Evolutionary conservation across 192 early-diverging fungal genomes (phyloP), one percentile per base, ranked within the genome.

Genomic region (Coemansia guatemalensis): DNA sequence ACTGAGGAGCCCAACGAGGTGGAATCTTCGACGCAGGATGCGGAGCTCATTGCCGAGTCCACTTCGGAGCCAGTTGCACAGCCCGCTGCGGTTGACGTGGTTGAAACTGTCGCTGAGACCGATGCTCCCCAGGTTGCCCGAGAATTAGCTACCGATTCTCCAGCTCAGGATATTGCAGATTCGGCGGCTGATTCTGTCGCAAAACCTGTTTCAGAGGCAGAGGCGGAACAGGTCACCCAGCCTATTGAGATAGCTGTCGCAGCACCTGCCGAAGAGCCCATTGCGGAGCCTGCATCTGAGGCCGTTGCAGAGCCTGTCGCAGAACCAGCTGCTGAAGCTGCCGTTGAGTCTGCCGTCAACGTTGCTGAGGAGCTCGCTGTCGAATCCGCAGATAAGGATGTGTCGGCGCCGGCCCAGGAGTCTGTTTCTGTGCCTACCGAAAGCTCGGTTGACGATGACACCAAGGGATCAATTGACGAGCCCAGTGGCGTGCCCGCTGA

Each of bases 391-490:
- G 47, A 23, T 27, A 27, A 9, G 18, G 35, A 47, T 22, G 55
- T 21, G 23, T 4, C 52, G 12, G 27, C 21, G 20, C 23, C 20
- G 4, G 22, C 39, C 47, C n/a, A n/a, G n/a, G n/a, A n/a, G n/a
- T n/a, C n/a, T n/a, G n/a, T n/a, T n/a, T n/a, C n/a, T n/a, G n/a
- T n/a, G 48, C 26, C 26, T 14, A 47, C 22, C 48, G 65, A 68
- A 14, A 58, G 48, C 2, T 25, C 44, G 39, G 6, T 48, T 47
- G 25, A 32, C 25, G 9, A 57, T 53, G 65, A n/a, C 33, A 35
- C 50, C 44, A 27, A 60, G 6, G 58, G 49, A 1, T 17, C 48
- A 9, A 57, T 23, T 47, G 57, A 23, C 41, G 65, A 59, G 53
- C n/a, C n/a, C n/a, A n/a, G n/a, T n/a, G n/a, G n/a, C n/a, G n/a